A percentile compares a stretch with the other conserved stretches of the same genome.
Conservation (phyloP, 2,329 filamentous ascomycete genomes). For the Boeremia lycopersici region DNA sequence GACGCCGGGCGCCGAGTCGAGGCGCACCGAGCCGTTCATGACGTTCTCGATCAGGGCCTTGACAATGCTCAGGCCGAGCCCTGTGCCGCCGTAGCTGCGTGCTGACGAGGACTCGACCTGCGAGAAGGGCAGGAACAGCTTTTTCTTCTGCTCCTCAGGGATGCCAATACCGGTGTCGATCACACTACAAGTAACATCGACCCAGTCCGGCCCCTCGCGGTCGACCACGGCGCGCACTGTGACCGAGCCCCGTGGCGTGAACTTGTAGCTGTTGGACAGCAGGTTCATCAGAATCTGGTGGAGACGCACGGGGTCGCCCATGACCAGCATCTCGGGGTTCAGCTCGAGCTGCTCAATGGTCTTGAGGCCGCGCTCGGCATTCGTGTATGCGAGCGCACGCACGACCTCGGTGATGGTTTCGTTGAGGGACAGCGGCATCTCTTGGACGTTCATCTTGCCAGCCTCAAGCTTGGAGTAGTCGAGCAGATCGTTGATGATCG, state of each 20-base stretch:
- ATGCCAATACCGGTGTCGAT: slow-evolving; percentile 92
- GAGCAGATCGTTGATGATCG: slow-evolving; percentile 60
- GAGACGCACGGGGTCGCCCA: slow-evolving; percentile 58
- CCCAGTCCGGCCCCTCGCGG: slow-evolving; percentile 70
- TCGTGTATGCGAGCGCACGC: slow-evolving; percentile 66
- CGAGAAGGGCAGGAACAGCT: slow-evolving; percentile 89
- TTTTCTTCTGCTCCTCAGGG: slow-evolving; percentile 77
- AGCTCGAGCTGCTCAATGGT: slow-evolving; percentile 63
- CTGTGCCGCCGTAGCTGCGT: slow-evolving; percentile 88
- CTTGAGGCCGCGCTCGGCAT: slow-evolving; percentile 64
- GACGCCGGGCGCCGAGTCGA: slow-evolving; percentile 75
- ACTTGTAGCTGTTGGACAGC: slow-evolving; percentile 92
- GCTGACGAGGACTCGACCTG: slow-evolving; percentile 92
- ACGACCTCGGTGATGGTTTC: slow-evolving; percentile 70
- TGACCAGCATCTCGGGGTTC: slow-evolving; percentile 59
- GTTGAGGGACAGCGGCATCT: slow-evolving; percentile 56
- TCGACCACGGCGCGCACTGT: slow-evolving; percentile 80
- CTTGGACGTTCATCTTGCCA: slow-evolving; percentile 66
- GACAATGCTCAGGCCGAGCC: slow-evolving; percentile 89
- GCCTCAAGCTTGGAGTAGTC: slow-evolving; percentile 61
- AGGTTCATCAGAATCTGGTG: slow-evolving; percentile 72
- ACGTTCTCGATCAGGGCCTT: slow-evolving; percentile 93
- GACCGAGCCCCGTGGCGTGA: slow-evolving; percentile 84
- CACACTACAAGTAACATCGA: slow-evolving; percentile 83
- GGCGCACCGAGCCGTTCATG: slow-evolving; percentile 82